Conservation (phyloP, 345 rosid species). For the Geranium brycei region DNA sequence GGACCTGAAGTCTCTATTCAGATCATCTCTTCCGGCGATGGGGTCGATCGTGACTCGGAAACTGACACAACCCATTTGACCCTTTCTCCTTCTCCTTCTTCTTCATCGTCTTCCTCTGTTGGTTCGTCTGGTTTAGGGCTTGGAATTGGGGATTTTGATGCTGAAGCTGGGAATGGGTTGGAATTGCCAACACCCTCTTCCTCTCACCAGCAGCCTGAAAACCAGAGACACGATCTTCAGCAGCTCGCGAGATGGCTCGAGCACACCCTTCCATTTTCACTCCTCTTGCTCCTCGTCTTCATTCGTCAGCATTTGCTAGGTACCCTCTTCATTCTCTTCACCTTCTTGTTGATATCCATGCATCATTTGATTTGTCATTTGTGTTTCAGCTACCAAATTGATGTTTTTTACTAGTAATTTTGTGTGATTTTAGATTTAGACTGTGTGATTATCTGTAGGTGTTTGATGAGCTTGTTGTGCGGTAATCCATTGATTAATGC, state of each 20-base stretch:
- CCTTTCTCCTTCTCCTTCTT: conserved; percentile 6
- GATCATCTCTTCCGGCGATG: conserved; percentile 22
- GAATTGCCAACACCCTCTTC: conserved; percentile 14
- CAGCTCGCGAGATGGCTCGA: conserved; percentile 43
- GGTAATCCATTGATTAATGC: background rate
- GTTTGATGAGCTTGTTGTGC: background rate
- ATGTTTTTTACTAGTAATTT: too few species aligned
- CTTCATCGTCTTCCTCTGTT: conserved; percentile 10
- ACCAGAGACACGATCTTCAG: conserved; percentile 45
- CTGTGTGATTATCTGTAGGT: background rate
- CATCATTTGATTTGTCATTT: too few species aligned
- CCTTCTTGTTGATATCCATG: background rate
- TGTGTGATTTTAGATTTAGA: too few species aligned
- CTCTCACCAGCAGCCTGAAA: background rate
- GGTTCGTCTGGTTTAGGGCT: background rate
- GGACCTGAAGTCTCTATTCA: conserved; percentile 33
- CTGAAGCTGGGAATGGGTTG: conserved; percentile 9
- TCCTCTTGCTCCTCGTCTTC: conserved; percentile 41
- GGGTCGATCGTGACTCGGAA: conserved; percentile 2
- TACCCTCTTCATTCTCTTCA: conserved; percentile 6
- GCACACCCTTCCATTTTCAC: conserved; percentile 42
- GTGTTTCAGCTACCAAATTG: too few species aligned
- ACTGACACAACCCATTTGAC: conserved; percentile 5
- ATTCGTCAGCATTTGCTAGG: conserved; percentile 61
- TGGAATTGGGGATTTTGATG: conserved; percentile 11